These are phyloP conservation scores for Zygoascus ofunaensis DNA, from an alignment of 805 yeast species.

Conservation along the genomic window DNA sequence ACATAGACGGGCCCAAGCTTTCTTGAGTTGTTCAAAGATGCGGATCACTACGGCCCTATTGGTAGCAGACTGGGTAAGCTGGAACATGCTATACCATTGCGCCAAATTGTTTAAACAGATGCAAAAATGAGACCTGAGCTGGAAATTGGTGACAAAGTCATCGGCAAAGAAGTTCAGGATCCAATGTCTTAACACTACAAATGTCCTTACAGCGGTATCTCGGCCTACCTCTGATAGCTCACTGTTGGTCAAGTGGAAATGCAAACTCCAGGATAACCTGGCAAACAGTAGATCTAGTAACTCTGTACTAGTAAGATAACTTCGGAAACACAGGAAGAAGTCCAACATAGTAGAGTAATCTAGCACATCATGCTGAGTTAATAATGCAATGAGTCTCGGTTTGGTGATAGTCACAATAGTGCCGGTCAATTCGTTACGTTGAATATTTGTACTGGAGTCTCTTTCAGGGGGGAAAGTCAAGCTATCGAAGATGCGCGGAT, in stretches of 20 bases:
- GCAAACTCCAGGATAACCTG: conserved; percentile 52
- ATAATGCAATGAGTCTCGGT: conserved; percentile 26
- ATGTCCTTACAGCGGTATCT: conserved; percentile 66
- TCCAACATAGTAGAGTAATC: conserved; percentile 76
- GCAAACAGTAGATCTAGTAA: conserved; percentile 53
- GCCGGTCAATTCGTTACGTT: conserved; percentile 1
- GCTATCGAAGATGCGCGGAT: conserved; percentile 10
- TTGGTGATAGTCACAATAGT: conserved; percentile 17
- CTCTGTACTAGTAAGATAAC: conserved; percentile 50
- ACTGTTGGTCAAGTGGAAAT: neutral
- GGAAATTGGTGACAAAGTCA: conserved; percentile 56
- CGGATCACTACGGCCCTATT: conserved; percentile 22
- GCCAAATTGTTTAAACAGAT: conserved; percentile 30
- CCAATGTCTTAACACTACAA: conserved; percentile 87
- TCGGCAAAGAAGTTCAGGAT: conserved; percentile 75
- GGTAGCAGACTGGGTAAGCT: neutral
- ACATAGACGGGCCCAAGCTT: conserved; percentile 38
- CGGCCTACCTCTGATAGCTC: conserved; percentile 41
- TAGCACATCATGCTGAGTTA: conserved; percentile 61
- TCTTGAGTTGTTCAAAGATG: conserved; percentile 39
- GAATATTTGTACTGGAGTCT: conserved; percentile 4
- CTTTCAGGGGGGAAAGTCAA: conserved; percentile 13
- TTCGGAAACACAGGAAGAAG: conserved; percentile 75
- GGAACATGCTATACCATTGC: conserved; percentile 15
- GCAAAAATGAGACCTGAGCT: conserved; percentile 38